Percentiles rank a stretch among this genome's conserved stretches.
Conservation (phyloP, 2,329 filamentous ascomycete genomes). For the Aspergillus nomiae region DNA sequence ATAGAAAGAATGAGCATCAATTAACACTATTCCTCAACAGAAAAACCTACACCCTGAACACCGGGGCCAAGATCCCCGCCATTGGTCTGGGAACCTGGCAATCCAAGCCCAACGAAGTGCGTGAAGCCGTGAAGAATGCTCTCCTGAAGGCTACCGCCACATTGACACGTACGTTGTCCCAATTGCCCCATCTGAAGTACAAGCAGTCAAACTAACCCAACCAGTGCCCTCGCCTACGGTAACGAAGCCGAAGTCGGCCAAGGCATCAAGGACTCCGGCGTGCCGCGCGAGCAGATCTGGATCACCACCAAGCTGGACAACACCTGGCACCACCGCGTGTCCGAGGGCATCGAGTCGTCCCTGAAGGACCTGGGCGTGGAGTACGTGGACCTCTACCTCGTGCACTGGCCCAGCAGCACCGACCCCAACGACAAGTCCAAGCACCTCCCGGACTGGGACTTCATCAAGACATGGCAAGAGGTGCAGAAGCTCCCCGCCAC, state of each 20-base stretch:
- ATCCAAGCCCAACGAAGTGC: slow-evolving; percentile 55
- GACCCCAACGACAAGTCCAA: slow-evolving; percentile 55
- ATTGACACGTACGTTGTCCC: slow-evolving; percentile 52
- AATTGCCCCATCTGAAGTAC: background rate
- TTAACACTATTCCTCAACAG: slow-evolving; percentile 19
- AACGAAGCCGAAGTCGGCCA: slow-evolving; percentile 69
- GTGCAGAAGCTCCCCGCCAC: slow-evolving; percentile 49
- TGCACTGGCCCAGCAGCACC: slow-evolving; percentile 66
- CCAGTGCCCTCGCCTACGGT: slow-evolving; percentile 52
- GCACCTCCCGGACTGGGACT: slow-evolving; percentile 77
- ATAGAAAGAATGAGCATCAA: background rate
- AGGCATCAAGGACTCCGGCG: slow-evolving; percentile 66
- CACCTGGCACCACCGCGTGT: slow-evolving; percentile 63
- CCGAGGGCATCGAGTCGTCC: slow-evolving; percentile 63
- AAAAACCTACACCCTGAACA: slow-evolving; percentile 51
- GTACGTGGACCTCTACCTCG: slow-evolving; percentile 72
- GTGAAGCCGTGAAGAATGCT: slow-evolving; percentile 51
- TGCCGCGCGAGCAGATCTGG: slow-evolving; percentile 68
- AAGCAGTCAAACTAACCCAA: background rate
- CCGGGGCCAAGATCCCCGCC: slow-evolving; percentile 51
- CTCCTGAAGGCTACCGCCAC: slow-evolving; percentile 56
- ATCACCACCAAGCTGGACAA: slow-evolving; percentile 72
- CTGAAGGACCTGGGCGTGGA: slow-evolving; percentile 66
- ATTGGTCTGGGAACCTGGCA: slow-evolving; percentile 60
- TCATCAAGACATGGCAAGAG: slow-evolving; percentile 70